A percentile compares a stretch with the other conserved stretches of the same genome.
Conservation (phyloP, 202 grass and related monocot genomes). For the Zoysia matrella region DNA sequence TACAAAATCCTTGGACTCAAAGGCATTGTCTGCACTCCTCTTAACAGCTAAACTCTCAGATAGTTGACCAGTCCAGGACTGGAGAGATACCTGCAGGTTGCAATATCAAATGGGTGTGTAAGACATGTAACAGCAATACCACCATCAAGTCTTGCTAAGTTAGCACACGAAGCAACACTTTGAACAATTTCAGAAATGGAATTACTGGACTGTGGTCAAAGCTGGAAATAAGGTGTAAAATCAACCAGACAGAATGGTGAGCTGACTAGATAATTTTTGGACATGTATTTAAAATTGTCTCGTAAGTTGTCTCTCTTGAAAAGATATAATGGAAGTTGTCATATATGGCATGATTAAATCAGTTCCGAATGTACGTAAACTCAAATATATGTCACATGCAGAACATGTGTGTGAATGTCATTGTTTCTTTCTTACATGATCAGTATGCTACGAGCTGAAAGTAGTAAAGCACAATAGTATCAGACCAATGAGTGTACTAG, state of each 20-base stretch:
- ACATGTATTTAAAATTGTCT: not conserved
- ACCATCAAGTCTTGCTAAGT: not conserved
- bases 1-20: slow-evolving; percentile 83
- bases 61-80: slow-evolving; percentile 76
- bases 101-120: slow-evolving; percentile 22
- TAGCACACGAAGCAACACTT: not conserved
- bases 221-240: not conserved
- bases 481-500: not conserved
- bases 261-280: not conserved
- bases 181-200: slow-evolving; percentile 9
- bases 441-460: not conserved
- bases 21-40: slow-evolving; percentile 75
- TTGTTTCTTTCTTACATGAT: slow-evolving; percentile 7
- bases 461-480: not conserved
- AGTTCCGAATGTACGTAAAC: not conserved
- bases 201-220: not conserved
- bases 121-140: not conserved
- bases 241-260: slow-evolving; percentile 1
- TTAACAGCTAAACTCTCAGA: slow-evolving; percentile 73
- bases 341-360: not conserved
- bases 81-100: slow-evolving; percentile 78
- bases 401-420: not conserved
- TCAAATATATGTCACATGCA: slow-evolving; percentile 16
- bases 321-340: not conserved
- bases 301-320: not conserved